A percentile compares a stretch with the other conserved stretches of the same genome.
Conservation (phyloP, 148 eudicot species). For the Vaccinium darrowii region DNA sequence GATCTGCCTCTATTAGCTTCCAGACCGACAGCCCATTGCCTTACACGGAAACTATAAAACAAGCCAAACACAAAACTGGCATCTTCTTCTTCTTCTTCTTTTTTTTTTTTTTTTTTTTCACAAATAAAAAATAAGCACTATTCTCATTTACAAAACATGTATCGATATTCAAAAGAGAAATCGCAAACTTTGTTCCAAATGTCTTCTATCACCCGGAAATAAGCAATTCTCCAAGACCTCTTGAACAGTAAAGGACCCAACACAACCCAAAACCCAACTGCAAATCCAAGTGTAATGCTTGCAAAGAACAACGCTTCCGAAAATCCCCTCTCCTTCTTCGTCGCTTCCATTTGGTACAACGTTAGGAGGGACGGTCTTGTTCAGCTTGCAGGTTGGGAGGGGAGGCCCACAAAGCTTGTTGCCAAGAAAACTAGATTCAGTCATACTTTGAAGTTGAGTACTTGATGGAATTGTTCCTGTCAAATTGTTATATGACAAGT, state of each 20-base stretch:
- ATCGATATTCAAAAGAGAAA: neutral
- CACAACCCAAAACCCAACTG: slow-evolving; percentile 1
- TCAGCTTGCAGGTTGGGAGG: neutral
- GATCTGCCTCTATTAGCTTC: no score
- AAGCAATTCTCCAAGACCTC: slow-evolving; percentile 6
- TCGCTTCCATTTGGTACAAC: neutral
- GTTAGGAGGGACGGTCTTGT: neutral
- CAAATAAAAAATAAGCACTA: neutral
- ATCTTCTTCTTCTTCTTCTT: no score
- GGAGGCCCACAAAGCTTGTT: slow-evolving; percentile 27
- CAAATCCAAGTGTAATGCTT: neutral
- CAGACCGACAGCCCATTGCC: no score
- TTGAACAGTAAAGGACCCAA: slow-evolving; percentile 6
- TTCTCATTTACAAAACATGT: neutral
- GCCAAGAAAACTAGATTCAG: slow-evolving; percentile 10
- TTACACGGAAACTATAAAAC: no score
- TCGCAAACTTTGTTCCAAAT: neutral
- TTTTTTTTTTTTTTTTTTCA: neutral
- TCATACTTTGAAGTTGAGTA: neutral
- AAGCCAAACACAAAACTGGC: no score
- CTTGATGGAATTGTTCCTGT: neutral
- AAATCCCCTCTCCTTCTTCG: neutral
- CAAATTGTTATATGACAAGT: neutral
- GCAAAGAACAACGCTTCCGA: neutral
- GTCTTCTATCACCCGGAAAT: neutral